Base-by-base conservation (phyloP, 805 yeast genomes). In the Wickerhamiella alocasiicola region DNA sequence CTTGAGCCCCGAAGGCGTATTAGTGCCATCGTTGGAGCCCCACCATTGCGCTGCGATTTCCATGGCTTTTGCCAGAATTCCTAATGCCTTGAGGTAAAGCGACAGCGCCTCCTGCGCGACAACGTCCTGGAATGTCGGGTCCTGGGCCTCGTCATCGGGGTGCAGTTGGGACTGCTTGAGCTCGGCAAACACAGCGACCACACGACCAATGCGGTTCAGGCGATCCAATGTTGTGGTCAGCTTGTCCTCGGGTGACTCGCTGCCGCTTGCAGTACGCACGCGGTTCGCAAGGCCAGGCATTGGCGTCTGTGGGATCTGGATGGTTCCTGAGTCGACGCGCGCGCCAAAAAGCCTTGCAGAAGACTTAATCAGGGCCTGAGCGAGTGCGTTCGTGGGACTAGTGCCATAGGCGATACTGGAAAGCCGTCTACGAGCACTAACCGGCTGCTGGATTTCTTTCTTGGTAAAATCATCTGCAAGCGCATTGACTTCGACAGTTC, bases 401-500 rank as follows among this genome's bases (percentile, higher is more conserved):
- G 63, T 55, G 5, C 65, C 66, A 38, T 61, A 59, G 12, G 54
- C 52, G 26, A 60, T 49, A 5, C 62, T 55, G 29, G 55, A 46
- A 11, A 61, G 51, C 18, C 64, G 48, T 15, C 54, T 47, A 6
- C 41, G 33, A 11, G 33, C 30, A 15, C 20, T 27, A 2, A 27
- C 28, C 20, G 39, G 28, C 25, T 31, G 39, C 15, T 21, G 21
- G 3, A 30, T 34, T 5, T 55, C 53, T 13, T 56, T 53, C 33
- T 44, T 59, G 12, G 83, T 87, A 39, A 88, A 63, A 56, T 87
- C 95, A 59, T 88, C 97, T 2, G 98, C 98, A 43, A 91, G 67
- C 2, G 94, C 88, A 63, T 88, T 88, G 6, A 88, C 94, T 56
- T 91, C 97, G 3, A 88, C 96, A 0, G 91, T 83, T 37, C 94